Evolutionary conservation across 1,284 basidiomycete genomes (phyloP).

Genomic region (Cronartium quercuum): DNA sequence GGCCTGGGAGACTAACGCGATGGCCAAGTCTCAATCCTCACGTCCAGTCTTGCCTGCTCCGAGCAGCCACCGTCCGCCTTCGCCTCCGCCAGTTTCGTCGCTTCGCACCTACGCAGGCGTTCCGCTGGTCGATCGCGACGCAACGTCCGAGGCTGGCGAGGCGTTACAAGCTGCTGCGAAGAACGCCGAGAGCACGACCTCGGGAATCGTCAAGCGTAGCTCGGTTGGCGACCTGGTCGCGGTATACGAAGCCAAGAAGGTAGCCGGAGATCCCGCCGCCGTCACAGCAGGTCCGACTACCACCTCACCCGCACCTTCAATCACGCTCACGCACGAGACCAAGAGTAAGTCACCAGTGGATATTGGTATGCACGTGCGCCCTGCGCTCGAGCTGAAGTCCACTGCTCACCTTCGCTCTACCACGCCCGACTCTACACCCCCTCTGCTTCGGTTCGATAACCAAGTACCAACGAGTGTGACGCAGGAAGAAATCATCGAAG

Average conservation of each 20-base stretch:
- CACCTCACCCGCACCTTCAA: background rate
- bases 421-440: background rate
- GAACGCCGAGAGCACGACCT: background rate
- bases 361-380: background rate
- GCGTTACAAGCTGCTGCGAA: background rate
- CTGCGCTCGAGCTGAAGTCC: background rate
- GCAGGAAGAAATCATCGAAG: background rate
- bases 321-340: background rate
- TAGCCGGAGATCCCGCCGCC: background rate
- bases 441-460: background rate
- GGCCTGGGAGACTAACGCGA: background rate
- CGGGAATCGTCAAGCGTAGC: background rate
- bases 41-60: background rate
- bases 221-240: slow-evolving; percentile 2
- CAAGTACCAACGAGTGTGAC: background rate
- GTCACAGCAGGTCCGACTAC: background rate
- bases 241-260: slow-evolving; percentile 5
- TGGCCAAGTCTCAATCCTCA: slow-evolving; percentile 1
- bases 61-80: background rate
- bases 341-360: slow-evolving; percentile 1
- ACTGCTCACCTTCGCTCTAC: background rate
- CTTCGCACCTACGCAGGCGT: background rate
- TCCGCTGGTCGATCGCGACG: background rate
- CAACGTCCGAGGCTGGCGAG: background rate
- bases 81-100: background rate